phyloP scores from a whole-genome alignment of 1,284 basidiomycete species.

The Cutaneotrichosporon cyanovorans region DNA sequence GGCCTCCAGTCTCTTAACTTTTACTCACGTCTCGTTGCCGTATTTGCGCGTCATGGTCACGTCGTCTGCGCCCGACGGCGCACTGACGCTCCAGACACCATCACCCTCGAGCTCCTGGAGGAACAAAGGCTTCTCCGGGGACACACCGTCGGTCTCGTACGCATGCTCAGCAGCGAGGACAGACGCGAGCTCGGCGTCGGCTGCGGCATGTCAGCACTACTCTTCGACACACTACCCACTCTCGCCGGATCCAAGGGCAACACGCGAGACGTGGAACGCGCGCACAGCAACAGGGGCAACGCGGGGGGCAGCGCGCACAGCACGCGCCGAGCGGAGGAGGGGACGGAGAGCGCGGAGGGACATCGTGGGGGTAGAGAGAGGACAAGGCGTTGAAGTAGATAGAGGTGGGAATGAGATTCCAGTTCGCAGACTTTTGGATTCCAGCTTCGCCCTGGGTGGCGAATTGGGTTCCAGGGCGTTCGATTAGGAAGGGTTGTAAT shows the following conservation, averaged over 20 bases:
- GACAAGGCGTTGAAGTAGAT: too few species aligned
- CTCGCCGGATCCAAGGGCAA: slow-evolving; percentile 35
- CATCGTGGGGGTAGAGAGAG: background rate
- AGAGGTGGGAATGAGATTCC: too few species aligned
- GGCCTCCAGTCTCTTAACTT: too few species aligned
- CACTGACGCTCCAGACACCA: slow-evolving; percentile 77
- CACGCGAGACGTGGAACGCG: slow-evolving; percentile 30
- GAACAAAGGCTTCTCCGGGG: slow-evolving; percentile 62
- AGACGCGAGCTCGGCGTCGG: slow-evolving; percentile 63
- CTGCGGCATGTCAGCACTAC: slow-evolving; percentile 45
- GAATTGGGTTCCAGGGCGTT: too few species aligned
- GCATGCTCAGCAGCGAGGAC: slow-evolving; percentile 75
- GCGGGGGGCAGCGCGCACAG: slow-evolving; percentile 14
- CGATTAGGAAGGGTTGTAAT: too few species aligned
- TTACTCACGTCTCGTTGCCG: slow-evolving; percentile 76
- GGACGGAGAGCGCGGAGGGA: slow-evolving; percentile 27
- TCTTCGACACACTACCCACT: slow-evolving; percentile 22
- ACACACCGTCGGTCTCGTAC: slow-evolving; percentile 67
- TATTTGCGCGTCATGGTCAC: slow-evolving; percentile 72
- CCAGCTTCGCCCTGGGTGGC: too few species aligned
- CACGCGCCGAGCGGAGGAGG: slow-evolving; percentile 19
- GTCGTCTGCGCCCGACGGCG: slow-evolving; percentile 70
- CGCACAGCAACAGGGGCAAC: slow-evolving; percentile 10
- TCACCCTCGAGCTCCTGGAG: slow-evolving; percentile 65
- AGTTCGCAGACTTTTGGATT: too few species aligned